Evolutionary conservation across 2,329 filamentous ascomycete genomes (phyloP).

Genomic region (Eutypella sp.): DNA sequence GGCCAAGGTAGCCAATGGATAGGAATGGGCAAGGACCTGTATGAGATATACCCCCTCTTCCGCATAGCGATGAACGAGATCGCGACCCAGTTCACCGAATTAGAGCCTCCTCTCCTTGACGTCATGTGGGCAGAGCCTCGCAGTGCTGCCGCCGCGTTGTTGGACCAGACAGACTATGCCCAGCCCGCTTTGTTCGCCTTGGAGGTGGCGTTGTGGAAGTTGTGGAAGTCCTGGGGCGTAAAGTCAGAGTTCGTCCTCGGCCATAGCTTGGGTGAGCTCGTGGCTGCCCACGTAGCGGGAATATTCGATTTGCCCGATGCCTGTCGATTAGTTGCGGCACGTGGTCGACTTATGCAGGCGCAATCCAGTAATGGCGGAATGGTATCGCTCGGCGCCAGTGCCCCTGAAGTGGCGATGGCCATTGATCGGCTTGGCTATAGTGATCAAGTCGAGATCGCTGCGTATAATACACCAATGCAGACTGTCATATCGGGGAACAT

Average conservation of each 20-base stretch:
- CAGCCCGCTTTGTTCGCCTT: slow-evolving; percentile 30
- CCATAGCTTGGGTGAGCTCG: slow-evolving; percentile 27
- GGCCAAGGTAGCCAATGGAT: slow-evolving; percentile 30
- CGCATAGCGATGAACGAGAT: slow-evolving; percentile 18
- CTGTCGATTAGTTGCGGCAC: slow-evolving; percentile 26
- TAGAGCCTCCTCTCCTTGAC: slow-evolving; percentile 22
- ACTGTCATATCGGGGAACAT: slow-evolving; percentile 23
- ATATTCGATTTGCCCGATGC: slow-evolving; percentile 26
- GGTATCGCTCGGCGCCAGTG: slow-evolving; percentile 23
- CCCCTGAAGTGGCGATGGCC: slow-evolving; percentile 15
- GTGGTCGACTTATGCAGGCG: slow-evolving; percentile 26
- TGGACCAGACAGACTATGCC: slow-evolving; percentile 26
- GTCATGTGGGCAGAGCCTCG: slow-evolving; percentile 25
- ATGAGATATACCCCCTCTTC: slow-evolving; percentile 20
- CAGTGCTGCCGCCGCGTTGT: slow-evolving; percentile 14
- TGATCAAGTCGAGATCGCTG: slow-evolving; percentile 17
- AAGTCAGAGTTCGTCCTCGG: slow-evolving; percentile 24
- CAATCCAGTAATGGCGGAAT: slow-evolving; percentile 16
- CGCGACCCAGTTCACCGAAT: slow-evolving; percentile 13
- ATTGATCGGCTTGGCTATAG: slow-evolving; percentile 13
- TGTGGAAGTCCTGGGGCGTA: slow-evolving; percentile 28
- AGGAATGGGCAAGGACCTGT: slow-evolving; percentile 28
- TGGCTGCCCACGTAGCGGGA: slow-evolving; percentile 27
- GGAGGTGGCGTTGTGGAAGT: slow-evolving; percentile 25
- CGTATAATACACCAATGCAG: slow-evolving; percentile 21